Evolutionary conservation across 495 filamentous ascomycete genomes (phyloP), one percentile per base, ranked within the genome.

Genomic region (Patellaria atrata): DNA sequence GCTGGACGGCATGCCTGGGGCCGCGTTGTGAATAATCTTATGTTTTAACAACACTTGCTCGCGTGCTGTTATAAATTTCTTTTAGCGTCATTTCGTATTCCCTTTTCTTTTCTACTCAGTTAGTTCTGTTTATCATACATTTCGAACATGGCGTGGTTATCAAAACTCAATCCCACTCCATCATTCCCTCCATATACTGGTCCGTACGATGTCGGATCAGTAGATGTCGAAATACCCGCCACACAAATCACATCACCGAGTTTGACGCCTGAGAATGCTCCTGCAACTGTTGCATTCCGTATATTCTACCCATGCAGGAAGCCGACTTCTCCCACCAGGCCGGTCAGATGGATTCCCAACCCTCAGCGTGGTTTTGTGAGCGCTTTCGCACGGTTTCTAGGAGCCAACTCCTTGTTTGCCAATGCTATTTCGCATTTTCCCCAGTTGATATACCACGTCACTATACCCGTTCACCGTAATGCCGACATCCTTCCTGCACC

Each of bases 241-340:
- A 49, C 64, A 3, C 64, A 77, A 12, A 59, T 85, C 9, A 54
- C 62, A 3, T 59, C 64, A 0, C 64, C 69, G 0, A 59, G 56
- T 18, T n/a, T n/a, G n/a, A n/a, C n/a, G n/a, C n/a, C n/a, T n/a
- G n/a, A n/a, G n/a, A n/a, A n/a, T n/a, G n/a, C n/a, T n/a, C 59
- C 47, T 55, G 45, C 61, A 1, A 87, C 81, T 4, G 56, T 84
- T 25, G 72, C 73, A 30, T 86, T 80, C 55, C 64, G 79, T 15
- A 61, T 83, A 22, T 87, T 77, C 60, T 85, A 87, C 48, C 81
- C 81, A 3, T 70, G 70, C 22, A n/a, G n/a, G n/a, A 53, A 59
- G 27, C 53, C 61, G 4, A 57, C 58, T 10, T 35, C 30, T 7
- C 21, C 36, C 41, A 40, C 49, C n/a, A 58, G 59, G 22, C 54